Evolutionary conservation across 2,329 filamentous ascomycete genomes (phyloP), one percentile per base, ranked within the genome.

Genomic region (Aspergillus sp.): DNA sequence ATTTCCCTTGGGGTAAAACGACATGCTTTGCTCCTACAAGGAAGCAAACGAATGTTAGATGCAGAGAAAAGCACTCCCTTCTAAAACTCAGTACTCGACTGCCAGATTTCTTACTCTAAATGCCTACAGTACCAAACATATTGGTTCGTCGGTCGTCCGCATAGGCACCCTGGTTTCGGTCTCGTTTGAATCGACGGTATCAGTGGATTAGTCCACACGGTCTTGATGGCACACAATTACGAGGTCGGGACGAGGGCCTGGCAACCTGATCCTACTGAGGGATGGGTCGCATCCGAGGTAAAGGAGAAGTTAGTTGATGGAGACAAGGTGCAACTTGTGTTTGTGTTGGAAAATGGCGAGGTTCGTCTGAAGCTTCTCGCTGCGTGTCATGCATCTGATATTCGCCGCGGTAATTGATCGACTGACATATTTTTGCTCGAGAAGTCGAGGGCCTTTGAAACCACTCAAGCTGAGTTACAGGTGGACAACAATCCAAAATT

Each of bases 271-370:
- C 75, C 82, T 67, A 88, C 88, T 49, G 91, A 98, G 72, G 93
- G 93, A 73, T 98, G 93, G 91, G 83, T 98, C 68, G 87, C 90
- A 65, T 96, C 93, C 37, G 90, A 97, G 77, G 86, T 98, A 59
- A 78, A 86, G 66, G 85, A 87, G 71, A 96, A 93, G 77, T 78
- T 80, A 44, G 74, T 88, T 54, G 78, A 93, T 64, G 93, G 90
- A 50, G 80, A 89, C 63, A 96, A 95, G 67, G 86, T 91, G 62
- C 85, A 79, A 65, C 79, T 98, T 59, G 79, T 90, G 59, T 97
- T 98, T 71, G 79, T 83, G 70, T 78, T 97, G 54, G 88, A 90
- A 59, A 95, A 90, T 80, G 93, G 90, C 70, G 89, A 95, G 82
- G 91, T 96, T 72, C 27, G 55, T 58, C 42, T 46, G 19, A 19